phyloP scores from a whole-genome alignment of 805 yeast species.

The Lipomyces sp. region DNA sequence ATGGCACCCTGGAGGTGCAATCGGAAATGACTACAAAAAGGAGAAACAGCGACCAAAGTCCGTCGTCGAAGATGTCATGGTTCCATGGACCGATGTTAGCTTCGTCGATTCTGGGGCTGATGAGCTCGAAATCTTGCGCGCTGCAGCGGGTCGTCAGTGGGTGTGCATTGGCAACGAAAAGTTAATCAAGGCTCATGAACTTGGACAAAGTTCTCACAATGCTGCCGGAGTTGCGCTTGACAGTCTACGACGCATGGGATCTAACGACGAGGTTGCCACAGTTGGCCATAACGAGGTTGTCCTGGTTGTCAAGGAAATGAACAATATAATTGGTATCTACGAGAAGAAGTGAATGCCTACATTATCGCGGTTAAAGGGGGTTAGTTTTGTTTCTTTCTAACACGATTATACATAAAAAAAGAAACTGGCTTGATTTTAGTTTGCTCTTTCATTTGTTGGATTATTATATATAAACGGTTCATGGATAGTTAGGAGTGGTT shows the following conservation, averaged over 20 bases:
- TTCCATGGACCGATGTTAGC: slow-evolving; percentile 31
- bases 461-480: not conserved
- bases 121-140: slow-evolving; percentile 32
- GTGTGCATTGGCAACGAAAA: slow-evolving; percentile 29
- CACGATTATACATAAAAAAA: slow-evolving; percentile 3
- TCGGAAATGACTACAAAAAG: slow-evolving; percentile 59
- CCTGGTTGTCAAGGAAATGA: slow-evolving; percentile 24
- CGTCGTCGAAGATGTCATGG: slow-evolving; percentile 29
- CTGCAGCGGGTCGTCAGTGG: slow-evolving; percentile 37
- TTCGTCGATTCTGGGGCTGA: slow-evolving; percentile 31
- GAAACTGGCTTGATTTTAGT: not conserved
- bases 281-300: slow-evolving; percentile 22
- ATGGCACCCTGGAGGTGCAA: slow-evolving; percentile 91
- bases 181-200: slow-evolving; percentile 21
- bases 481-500: not conserved
- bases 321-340: slow-evolving; percentile 24
- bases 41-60: slow-evolving; percentile 20
- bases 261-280: slow-evolving; percentile 14
- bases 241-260: slow-evolving; percentile 20
- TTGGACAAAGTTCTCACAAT: slow-evolving; percentile 15
- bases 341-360: slow-evolving; percentile 9
- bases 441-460: not conserved
- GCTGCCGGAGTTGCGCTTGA: slow-evolving; percentile 15
- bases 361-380: not conserved
- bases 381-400: slow-evolving; percentile 5